Conservation (phyloP, 2,329 filamentous ascomycete genomes). For the Ophiostoma angusticollis region DNA sequence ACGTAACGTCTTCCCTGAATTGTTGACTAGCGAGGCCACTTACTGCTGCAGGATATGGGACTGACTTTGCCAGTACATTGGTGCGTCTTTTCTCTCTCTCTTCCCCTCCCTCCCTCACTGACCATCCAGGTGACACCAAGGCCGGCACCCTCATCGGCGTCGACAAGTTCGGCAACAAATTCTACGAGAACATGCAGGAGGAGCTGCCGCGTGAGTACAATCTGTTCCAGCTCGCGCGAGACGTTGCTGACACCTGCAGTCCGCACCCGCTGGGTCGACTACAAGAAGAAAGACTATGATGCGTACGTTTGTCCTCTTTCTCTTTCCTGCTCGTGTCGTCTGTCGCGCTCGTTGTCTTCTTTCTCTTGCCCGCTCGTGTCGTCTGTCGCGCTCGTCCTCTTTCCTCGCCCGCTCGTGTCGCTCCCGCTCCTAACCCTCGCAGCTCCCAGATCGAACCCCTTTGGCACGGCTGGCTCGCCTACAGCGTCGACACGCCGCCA, state of each 20-base stretch:
- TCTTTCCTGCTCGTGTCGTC: background rate
- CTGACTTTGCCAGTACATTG: too few species aligned
- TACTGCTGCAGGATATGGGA: too few species aligned
- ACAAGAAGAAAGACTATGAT: slow-evolving; percentile 76
- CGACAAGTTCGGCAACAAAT: slow-evolving; percentile 95
- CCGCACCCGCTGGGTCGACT: slow-evolving; percentile 95
- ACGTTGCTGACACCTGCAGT: slow-evolving; percentile 38
- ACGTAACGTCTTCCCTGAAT: slow-evolving; percentile 42
- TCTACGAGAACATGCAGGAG: slow-evolving; percentile 87
- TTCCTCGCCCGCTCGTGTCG: background rate
- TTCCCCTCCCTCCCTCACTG: background rate
- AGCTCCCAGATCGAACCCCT: slow-evolving; percentile 81
- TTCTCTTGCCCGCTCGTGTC: background rate
- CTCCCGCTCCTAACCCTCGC: background rate
- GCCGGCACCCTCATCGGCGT: slow-evolving; percentile 70
- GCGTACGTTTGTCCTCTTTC: slow-evolving; percentile 35
- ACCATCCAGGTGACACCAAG: slow-evolving; percentile 80
- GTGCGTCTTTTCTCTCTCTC: slow-evolving; percentile 22
- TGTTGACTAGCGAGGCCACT: slow-evolving; percentile 6
- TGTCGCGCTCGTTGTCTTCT: background rate
- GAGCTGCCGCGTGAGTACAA: slow-evolving; percentile 80
- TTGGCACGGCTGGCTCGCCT: slow-evolving; percentile 98
- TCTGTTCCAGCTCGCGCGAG: too few species aligned
- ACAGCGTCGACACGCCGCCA: slow-evolving; percentile 79
- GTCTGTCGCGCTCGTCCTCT: background rate